These are phyloP conservation scores for Cucurbitaria berberidis DNA, from an alignment of 2,329 filamentous ascomycete species.

Conservation along the genomic window DNA sequence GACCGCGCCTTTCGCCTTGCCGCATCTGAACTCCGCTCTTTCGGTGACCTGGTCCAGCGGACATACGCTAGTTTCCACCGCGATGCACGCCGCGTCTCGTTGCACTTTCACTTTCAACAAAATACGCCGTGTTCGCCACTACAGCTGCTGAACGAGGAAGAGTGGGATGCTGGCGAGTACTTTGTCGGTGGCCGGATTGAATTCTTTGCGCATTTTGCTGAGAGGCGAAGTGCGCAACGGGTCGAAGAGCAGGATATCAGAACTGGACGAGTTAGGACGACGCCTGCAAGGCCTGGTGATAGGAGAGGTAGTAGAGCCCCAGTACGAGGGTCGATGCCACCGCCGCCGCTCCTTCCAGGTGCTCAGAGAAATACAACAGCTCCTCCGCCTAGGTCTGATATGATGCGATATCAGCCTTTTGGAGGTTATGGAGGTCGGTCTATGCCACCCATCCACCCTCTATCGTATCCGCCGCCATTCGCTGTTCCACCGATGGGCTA, in stretches of 20 bases:
- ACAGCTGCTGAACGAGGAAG: neutral
- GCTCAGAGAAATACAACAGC: no score
- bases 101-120: constrained; percentile 3
- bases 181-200: neutral
- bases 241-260: no score
- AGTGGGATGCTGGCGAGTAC: neutral
- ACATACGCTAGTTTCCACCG: neutral
- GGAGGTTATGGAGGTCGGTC: no score
- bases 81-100: neutral
- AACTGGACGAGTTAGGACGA: no score
- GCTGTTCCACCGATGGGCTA: neutral
- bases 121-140: neutral
- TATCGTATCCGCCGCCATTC: neutral
- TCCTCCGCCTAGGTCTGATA: no score
- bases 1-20: neutral
- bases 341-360: no score
- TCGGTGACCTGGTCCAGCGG: neutral
- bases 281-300: no score
- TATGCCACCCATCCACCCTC: neutral
- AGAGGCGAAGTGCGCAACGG: neutral
- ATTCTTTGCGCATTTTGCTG: neutral
- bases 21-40: neutral
- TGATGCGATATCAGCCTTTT: no score
- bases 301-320: no score
- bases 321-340: no score